phyloP scores from a whole-genome alignment of 495 filamentous ascomycete species.

The Penicillium cataractarum region DNA sequence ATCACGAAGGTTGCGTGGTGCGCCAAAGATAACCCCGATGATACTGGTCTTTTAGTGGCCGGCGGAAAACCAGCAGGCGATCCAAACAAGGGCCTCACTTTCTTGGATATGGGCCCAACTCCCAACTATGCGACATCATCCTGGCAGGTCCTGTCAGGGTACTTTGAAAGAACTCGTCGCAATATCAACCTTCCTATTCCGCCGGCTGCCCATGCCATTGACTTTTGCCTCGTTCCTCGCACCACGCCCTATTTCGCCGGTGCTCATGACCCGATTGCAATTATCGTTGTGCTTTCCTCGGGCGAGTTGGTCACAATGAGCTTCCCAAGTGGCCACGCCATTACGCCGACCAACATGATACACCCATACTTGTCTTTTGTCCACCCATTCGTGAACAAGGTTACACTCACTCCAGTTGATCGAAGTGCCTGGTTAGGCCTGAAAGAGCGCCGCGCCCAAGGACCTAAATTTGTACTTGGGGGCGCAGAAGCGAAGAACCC shows the following conservation, averaged over 20 bases:
- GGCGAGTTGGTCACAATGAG: conserved; percentile 87
- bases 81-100: conserved; percentile 74
- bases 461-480: conserved; percentile 74
- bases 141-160: conserved; percentile 76
- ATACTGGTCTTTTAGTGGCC: conserved; percentile 85
- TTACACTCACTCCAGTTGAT: conserved; percentile 67
- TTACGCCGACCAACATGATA: conserved; percentile 87
- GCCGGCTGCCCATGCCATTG: conserved; percentile 73
- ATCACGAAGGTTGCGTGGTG: conserved; percentile 85
- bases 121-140: conserved; percentile 89
- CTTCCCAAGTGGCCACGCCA: conserved; percentile 88
- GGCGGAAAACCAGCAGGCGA: conserved; percentile 71
- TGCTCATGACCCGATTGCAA: conserved; percentile 83
- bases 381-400: conserved; percentile 81
- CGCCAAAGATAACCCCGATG: conserved; percentile 86
- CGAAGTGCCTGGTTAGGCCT: conserved; percentile 88
- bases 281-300: conserved; percentile 76
- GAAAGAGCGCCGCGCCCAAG: conserved; percentile 71
- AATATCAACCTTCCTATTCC: conserved; percentile 75
- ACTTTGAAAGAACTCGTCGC: conserved; percentile 73
- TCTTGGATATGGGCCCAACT: conserved; percentile 85
- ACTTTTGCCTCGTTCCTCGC: conserved; percentile 83
- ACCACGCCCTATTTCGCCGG: conserved; percentile 82
- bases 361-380: conserved; percentile 81
- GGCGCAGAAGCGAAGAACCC: conserved; percentile 69